These are phyloP conservation scores for Ophiosphaerella korrae DNA, from an alignment of 2,329 filamentous ascomycete genomes.

Conservation along the genomic window DNA sequence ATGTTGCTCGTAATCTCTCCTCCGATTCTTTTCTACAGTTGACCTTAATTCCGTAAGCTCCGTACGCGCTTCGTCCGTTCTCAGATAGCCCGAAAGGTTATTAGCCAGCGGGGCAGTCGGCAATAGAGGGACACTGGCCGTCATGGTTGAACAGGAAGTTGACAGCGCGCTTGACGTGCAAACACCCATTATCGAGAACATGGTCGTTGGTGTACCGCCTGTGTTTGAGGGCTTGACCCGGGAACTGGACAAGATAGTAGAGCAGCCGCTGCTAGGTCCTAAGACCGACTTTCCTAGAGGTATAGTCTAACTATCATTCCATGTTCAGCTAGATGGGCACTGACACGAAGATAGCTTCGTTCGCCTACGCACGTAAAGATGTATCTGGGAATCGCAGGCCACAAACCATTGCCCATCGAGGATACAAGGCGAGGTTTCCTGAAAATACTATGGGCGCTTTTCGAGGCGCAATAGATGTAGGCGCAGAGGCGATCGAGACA, in stretches of 20 bases:
- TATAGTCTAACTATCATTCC: constrained; percentile 5
- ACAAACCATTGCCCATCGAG: constrained; percentile 77
- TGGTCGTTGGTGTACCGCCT: constrained; percentile 45
- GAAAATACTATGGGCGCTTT: constrained; percentile 89
- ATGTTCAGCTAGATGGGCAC: background rate
- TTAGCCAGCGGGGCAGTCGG: constrained; percentile 11
- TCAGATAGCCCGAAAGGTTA: constrained; percentile 8
- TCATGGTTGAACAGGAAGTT: constrained; percentile 17
- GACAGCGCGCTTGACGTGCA: constrained; percentile 32
- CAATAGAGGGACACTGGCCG: background rate
- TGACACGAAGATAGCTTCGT: constrained; percentile 31
- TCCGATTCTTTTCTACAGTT: background rate
- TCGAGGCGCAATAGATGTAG: constrained; percentile 71
- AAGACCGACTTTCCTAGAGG: constrained; percentile 36
- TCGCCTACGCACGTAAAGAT: constrained; percentile 43
- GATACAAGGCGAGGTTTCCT: constrained; percentile 76
- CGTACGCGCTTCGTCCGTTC: constrained; percentile 15
- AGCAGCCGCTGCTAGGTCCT: constrained; percentile 42
- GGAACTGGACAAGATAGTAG: constrained; percentile 41
- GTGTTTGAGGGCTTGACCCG: constrained; percentile 43
- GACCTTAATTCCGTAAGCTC: constrained; percentile 16
- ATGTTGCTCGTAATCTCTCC: background rate
- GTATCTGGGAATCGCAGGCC: constrained; percentile 56
- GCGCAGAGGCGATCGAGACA: constrained; percentile 83
- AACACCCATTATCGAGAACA: constrained; percentile 43